phyloP scores from a whole-genome alignment of 805 yeast genomes.

The Metschnikowia arizonensis region DNA sequence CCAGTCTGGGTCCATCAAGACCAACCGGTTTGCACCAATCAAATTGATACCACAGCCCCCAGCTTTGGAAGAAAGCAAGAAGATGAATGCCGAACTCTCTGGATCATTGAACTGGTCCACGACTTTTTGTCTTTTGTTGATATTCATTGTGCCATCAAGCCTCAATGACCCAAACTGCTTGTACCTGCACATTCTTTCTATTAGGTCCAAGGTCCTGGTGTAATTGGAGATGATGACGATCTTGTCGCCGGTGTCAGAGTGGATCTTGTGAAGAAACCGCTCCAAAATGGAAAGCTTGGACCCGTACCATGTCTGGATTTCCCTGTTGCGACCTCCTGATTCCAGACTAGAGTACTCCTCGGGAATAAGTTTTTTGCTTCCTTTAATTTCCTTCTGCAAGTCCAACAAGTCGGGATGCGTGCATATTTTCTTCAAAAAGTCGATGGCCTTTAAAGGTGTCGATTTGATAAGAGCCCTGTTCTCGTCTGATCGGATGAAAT shows the following conservation, averaged over 20 bases:
- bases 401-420: conserved; percentile 87
- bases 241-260: conserved; percentile 83
- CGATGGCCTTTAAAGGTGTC: conserved; percentile 88
- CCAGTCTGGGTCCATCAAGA: conserved; percentile 92
- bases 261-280: conserved; percentile 74
- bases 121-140: conserved; percentile 86
- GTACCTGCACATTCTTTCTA: conserved; percentile 78
- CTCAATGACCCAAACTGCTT: conserved; percentile 74
- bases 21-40: conserved; percentile 90
- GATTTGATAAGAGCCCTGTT: conserved; percentile 62
- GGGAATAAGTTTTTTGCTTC: conserved; percentile 62
- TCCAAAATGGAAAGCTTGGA: conserved; percentile 85
- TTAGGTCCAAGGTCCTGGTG: conserved; percentile 88
- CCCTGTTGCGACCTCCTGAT: conserved; percentile 59
- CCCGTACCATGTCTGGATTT: conserved; percentile 74
- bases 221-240: conserved; percentile 93
- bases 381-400: conserved; percentile 74
- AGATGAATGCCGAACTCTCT: conserved; percentile 80
- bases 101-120: conserved; percentile 93
- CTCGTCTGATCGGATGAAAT: conserved; percentile 75
- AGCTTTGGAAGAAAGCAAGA: conserved; percentile 88
- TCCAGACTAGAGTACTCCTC: conserved; percentile 52
- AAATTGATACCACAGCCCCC: conserved; percentile 98
- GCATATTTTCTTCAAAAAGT: conserved; percentile 81
- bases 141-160: conserved; percentile 88